Evolutionary conservation across 2,329 filamentous ascomycete species (phyloP), one percentile per base, ranked within the genome.

Genomic region (Blastomyces percursus): DNA sequence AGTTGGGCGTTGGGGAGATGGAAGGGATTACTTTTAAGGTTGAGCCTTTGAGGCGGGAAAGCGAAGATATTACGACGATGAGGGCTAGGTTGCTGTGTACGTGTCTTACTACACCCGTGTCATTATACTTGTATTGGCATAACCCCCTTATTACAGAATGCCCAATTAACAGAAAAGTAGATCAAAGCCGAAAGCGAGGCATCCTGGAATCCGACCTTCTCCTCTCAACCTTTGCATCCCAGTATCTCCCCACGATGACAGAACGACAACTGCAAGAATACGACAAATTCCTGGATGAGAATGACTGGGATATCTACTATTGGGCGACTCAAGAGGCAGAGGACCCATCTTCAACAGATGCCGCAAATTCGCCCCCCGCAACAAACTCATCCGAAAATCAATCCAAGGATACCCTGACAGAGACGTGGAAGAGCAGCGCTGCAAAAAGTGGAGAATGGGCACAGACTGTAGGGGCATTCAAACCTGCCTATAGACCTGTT

Each of bases 261-360:
- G 75, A 80, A 6, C 76, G 81, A 59, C 89, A 95, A 72, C 86
- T 97, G 69, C 77, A 84, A 69, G 85, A 96, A 76, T 97, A 94
- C 79, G 93, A 97, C 75, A 80, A 83, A 35, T 95, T 99, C 80
- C 86, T 99, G 62, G 94, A 99, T 76, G 94, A 99, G 79, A 99
- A 99, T 77, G 94, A 99, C 79, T 99, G 94, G 94, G 94, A 99
- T 75, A 96, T 99, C 65, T 99, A 99, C 82, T 99, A 99, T 82
- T 99, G 94, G 94, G 91, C 90, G 3, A 99, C 94, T 19, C 94
- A 99, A 76, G 86, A 91, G 69, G 81, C 87, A 0, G 72, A 75
- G 35, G 70, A 64, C 14, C 78, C 83, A 4, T 78, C 81, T 1
- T 82, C 82, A n/a, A 82, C 84, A 42, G 75, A 80, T 61, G 80